Conservation (phyloP, 306 rosid species). For the Erythrophleum fordii region DNA sequence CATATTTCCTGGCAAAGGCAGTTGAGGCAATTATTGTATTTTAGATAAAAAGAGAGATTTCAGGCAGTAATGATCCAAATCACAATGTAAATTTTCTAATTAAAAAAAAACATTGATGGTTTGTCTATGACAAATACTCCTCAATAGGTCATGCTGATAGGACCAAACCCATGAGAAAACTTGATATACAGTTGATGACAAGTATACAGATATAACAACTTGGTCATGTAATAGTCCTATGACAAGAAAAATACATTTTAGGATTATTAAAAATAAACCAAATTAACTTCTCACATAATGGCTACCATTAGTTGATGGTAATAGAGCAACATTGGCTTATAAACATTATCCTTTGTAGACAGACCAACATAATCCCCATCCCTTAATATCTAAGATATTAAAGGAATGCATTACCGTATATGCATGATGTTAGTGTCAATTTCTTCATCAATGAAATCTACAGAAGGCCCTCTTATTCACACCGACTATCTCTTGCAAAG, state of each 20-base stretch:
- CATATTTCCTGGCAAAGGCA: not conserved
- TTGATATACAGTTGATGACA: not conserved
- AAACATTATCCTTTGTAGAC: slow-evolving; percentile 14
- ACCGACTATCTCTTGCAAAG: slow-evolving; percentile 78
- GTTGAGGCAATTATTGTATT: too few species aligned
- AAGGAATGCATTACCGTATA: slow-evolving; percentile 53
- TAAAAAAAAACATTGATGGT: too few species aligned
- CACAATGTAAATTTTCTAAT: too few species aligned
- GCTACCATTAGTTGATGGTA: slow-evolving; percentile 3
- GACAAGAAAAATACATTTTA: not conserved
- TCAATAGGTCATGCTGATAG: not conserved
- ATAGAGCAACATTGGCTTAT: slow-evolving; percentile 6
- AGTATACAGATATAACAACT: slow-evolving; percentile 2
- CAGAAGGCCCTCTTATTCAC: slow-evolving; percentile 67
- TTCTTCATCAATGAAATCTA: slow-evolving; percentile 59
- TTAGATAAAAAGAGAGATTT: not conserved
- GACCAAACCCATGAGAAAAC: not conserved
- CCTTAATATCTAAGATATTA: slow-evolving; percentile 45
- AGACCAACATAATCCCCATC: slow-evolving; percentile 32
- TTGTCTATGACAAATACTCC: not conserved
- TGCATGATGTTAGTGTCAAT: slow-evolving; percentile 56
- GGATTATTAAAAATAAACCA: not conserved
- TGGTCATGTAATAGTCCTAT: slow-evolving; percentile 8
- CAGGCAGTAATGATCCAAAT: not conserved
- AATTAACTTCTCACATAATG: too few species aligned